Evolutionary conservation across 371 early-diverging fungal genomes (phyloP), one percentile per base, ranked within the genome.

Genomic region (Catenaria anguillulae): DNA sequence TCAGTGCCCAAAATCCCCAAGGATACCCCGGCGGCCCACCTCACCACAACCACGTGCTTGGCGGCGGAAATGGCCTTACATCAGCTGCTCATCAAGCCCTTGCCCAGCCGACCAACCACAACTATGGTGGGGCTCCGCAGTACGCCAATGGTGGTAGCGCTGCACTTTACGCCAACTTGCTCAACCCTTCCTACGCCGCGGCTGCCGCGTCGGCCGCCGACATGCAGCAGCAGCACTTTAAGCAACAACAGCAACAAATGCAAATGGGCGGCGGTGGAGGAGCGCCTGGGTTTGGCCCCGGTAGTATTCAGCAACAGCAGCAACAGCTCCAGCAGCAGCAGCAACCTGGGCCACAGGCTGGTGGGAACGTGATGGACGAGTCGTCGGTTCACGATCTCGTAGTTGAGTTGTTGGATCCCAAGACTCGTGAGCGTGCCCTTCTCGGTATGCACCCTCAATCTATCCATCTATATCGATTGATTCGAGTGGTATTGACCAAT

Each of bases 371-470:
- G 42, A 2, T 45, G 5, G 72, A 71, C 55, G 89, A 89, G 64
- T 88, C 87, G 68, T 83, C 87, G 71, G 83, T 92, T 60, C 92
- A 91, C 72, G 75, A 79, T 31, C 81, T 92, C n/a, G 87, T 95
- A 29, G 68, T 91, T 31, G 91, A 92, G 55, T 77, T 95, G 62
- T 82, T 86, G 33, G 80, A 85, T 65, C 87, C 89, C 4, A 71
- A 70, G 26, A 75, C 81, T 42, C 80, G 93, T 45, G 95, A 95
- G 64, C 87, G 86, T 66, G 92, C 92, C 23, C 75, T 96, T 58
- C 42, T 58, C n/a, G 56, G 56, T 56, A 33, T 26, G 56, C 12
- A 23, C 34, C 12, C 24, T 56, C 23, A 24, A 4, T 2, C 2
- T 26, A 24, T 26, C 26, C 34, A 1, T 8, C 0, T 23, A 24